Conservation (phyloP, 1,284 basidiomycete genomes). For the Microbotryum saponariae region DNA sequence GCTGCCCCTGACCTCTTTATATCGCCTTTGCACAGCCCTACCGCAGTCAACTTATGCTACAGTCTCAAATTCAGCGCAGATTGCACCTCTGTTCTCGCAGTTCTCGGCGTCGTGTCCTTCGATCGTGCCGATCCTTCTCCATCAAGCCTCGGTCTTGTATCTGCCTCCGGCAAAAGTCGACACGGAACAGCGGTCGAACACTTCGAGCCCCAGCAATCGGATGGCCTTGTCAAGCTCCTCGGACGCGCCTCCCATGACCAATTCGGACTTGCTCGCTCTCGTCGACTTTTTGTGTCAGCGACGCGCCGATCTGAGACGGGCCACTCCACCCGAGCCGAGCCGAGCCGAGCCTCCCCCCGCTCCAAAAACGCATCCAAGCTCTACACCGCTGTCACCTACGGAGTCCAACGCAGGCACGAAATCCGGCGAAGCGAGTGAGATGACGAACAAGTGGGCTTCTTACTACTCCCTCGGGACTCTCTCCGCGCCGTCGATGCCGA, state of each 20-base stretch:
- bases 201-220: background rate
- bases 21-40: background rate
- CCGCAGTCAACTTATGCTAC: background rate
- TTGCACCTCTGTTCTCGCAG: slow-evolving; percentile 21
- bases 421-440: background rate
- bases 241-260: background rate
- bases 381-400: no score
- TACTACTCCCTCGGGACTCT: background rate
- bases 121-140: slow-evolving; percentile 14
- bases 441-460: background rate
- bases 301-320: background rate
- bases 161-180: background rate
- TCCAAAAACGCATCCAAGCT: background rate
- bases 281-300: slow-evolving; percentile 5
- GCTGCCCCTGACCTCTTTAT: background rate
- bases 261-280: slow-evolving; percentile 13
- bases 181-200: background rate
- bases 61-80: slow-evolving; percentile 4
- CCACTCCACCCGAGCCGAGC: background rate
- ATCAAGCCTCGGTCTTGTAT: slow-evolving; percentile 8
- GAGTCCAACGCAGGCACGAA: background rate
- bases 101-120: slow-evolving; percentile 19
- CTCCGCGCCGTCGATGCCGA: background rate
- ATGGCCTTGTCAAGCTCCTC: background rate
- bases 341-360: background rate